Evolutionary conservation across 169 alveolate genomes (phyloP).

Genomic region (Cyclospora cayetanensis): DNA sequence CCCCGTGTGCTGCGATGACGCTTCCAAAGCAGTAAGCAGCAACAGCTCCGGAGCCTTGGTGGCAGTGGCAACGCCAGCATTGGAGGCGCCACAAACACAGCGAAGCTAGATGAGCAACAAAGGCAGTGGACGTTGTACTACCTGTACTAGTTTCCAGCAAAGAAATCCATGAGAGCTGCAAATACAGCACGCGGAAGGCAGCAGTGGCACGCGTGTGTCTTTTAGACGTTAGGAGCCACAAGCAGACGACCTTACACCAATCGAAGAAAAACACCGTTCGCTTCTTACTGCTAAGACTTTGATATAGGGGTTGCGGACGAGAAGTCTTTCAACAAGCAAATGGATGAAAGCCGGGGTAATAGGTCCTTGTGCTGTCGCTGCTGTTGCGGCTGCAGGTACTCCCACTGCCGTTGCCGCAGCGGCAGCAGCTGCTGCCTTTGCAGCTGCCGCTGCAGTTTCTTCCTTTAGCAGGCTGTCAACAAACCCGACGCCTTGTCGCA

Average conservation of each 20-base stretch:
- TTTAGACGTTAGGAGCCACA: too few relatives aligned
- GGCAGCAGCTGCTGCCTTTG: conserved; percentile 46
- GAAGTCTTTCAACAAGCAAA: conserved; percentile 60
- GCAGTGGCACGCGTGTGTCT: too few relatives aligned
- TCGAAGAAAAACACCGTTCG: too few relatives aligned
- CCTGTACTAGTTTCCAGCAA: conserved; percentile 65
- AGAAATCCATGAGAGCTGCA: conserved; percentile 73
- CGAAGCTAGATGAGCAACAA: neutral
- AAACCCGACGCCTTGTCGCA: conserved; percentile 70
- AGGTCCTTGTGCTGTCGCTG: conserved; percentile 16
- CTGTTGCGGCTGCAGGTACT: conserved; percentile 21
- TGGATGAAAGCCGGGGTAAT: conserved; percentile 63
- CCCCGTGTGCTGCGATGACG: neutral
- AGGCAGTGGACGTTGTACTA: neutral
- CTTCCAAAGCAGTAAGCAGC: neutral
- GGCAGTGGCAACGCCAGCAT: neutral
- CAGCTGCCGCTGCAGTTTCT: conserved; percentile 61
- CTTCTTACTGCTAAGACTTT: conserved; percentile 60
- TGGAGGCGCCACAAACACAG: neutral
- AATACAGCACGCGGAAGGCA: neutral
- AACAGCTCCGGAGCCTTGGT: neutral
- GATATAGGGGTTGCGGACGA: conserved; percentile 71
- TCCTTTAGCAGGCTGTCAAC: conserved; percentile 74
- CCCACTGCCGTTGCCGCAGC: conserved; percentile 5
- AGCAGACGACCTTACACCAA: too few relatives aligned